These are phyloP conservation scores for Penicillium salamii DNA, from an alignment of 495 filamentous ascomycete genomes.

Conservation along the genomic window DNA sequence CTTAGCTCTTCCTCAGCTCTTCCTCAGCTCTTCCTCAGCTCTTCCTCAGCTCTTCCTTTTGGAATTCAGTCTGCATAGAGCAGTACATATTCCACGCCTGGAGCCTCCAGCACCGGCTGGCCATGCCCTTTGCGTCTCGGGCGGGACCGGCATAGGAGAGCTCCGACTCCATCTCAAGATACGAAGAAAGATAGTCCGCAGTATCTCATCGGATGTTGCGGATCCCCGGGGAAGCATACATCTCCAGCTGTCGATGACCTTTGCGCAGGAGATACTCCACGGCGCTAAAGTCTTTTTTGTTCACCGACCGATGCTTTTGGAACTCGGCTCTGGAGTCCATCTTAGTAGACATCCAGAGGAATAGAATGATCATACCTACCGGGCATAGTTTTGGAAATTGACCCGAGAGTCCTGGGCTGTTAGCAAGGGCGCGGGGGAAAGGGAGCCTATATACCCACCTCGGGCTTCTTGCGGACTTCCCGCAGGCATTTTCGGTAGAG, in stretches of 20 bases:
- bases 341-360: slow-evolving; percentile 5
- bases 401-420: slow-evolving; percentile 42
- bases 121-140: background rate
- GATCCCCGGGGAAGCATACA: slow-evolving; percentile 78
- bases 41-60: too few species aligned
- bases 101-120: too few species aligned
- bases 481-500: slow-evolving; percentile 85
- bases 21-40: too few species aligned
- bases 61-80: too few species aligned
- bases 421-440: background rate
- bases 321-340: slow-evolving; percentile 65
- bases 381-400: slow-evolving; percentile 56
- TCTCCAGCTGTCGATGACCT: slow-evolving; percentile 80
- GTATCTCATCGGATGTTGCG: slow-evolving; percentile 61
- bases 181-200: background rate
- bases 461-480: slow-evolving; percentile 76
- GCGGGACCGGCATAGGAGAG: background rate
- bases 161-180: background rate
- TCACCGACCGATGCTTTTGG: slow-evolving; percentile 61
- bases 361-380: slow-evolving; percentile 40
- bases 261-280: slow-evolving; percentile 88
- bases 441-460: slow-evolving; percentile 44
- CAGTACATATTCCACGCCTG: too few species aligned
- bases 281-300: slow-evolving; percentile 84
- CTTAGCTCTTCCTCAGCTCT: too few species aligned